Percentiles rank a stretch among this genome's conserved stretches.
These are phyloP conservation scores for Orbilia oligospora DNA, from an alignment of 2,329 filamentous ascomycete genomes.

Conservation along the genomic window DNA sequence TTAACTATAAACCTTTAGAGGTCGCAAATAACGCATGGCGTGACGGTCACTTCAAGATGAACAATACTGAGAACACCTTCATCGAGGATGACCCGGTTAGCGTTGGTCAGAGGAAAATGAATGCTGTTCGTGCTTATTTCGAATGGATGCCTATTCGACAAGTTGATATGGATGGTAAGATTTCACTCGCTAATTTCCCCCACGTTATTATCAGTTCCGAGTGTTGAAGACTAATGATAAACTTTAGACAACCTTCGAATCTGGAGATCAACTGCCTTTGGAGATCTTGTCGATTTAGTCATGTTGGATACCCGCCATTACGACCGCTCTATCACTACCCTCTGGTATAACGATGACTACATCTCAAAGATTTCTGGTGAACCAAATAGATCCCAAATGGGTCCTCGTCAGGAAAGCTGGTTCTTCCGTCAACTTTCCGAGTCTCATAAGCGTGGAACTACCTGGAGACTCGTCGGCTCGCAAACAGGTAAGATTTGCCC, in stretches of 20 bases:
- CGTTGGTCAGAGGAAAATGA: conserved; percentile 80
- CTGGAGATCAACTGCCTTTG: conserved; percentile 77
- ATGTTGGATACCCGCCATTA: conserved; percentile 80
- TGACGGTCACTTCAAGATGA: conserved; percentile 74
- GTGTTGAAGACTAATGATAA: not conserved
- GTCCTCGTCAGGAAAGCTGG: conserved; percentile 80
- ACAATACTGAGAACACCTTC: conserved; percentile 79
- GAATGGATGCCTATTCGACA: conserved; percentile 75
- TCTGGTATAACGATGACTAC: conserved; percentile 76
- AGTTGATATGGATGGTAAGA: conserved; percentile 58
- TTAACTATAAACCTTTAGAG: conserved; percentile 66
- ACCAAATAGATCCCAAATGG: conserved; percentile 79
- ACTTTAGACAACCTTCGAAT: conserved; percentile 77
- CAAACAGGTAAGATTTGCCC: conserved; percentile 70
- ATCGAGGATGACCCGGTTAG: conserved; percentile 73
- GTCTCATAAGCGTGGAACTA: conserved; percentile 75
- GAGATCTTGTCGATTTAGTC: conserved; percentile 76
- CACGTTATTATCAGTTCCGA: not conserved
- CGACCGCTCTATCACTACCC: conserved; percentile 75
- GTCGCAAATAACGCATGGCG: conserved; percentile 77
- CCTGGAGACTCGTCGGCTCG: conserved; percentile 80
- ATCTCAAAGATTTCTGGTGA: conserved; percentile 76
- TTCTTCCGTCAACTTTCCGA: conserved; percentile 75
- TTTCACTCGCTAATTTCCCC: not conserved
- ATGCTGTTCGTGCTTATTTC: conserved; percentile 79